Evolutionary conservation across 1,284 basidiomycete species (phyloP).

Genomic region (Fomitiporia mediterranea): DNA sequence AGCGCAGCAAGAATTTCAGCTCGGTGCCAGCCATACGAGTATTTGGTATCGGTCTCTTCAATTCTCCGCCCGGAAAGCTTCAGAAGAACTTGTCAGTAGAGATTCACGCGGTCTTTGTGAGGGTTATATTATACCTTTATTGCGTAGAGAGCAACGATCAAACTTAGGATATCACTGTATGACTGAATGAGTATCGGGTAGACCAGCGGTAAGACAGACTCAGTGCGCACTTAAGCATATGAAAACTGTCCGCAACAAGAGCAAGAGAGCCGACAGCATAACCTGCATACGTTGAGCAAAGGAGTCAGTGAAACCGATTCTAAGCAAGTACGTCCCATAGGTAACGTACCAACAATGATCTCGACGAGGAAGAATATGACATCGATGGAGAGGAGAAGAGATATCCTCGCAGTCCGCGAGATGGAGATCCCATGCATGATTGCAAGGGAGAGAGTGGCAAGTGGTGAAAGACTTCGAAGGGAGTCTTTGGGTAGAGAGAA

Average conservation of each 20-base stretch:
- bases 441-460: not conserved
- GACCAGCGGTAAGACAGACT: conserved; percentile 7
- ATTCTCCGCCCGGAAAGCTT: conserved; percentile 48
- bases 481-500: not conserved
- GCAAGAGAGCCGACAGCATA: conserved; percentile 94
- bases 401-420: conserved; percentile 76
- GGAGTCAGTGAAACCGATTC: conserved; percentile 3
- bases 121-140: conserved; percentile 65
- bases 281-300: conserved; percentile 41
- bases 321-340: not conserved
- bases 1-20: conserved; percentile 97
- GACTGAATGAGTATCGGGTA: conserved; percentile 3
- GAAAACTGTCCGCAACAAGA: conserved; percentile 95
- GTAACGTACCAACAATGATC: conserved; percentile 66
- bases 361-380: conserved; percentile 91
- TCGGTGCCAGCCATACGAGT: conserved; percentile 96
- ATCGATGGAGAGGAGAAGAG: conserved; percentile 81
- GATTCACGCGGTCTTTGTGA: conserved; percentile 14
- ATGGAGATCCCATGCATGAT: conserved; percentile 40
- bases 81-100: conserved; percentile 18
- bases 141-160: conserved; percentile 94
- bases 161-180: conserved; percentile 86
- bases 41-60: conserved; percentile 42
- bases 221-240: conserved; percentile 87
- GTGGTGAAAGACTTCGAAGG: not conserved